Evolutionary conservation across 2,329 filamentous ascomycete genomes (phyloP).

Genomic region (Pestalotiopsis sp.): DNA sequence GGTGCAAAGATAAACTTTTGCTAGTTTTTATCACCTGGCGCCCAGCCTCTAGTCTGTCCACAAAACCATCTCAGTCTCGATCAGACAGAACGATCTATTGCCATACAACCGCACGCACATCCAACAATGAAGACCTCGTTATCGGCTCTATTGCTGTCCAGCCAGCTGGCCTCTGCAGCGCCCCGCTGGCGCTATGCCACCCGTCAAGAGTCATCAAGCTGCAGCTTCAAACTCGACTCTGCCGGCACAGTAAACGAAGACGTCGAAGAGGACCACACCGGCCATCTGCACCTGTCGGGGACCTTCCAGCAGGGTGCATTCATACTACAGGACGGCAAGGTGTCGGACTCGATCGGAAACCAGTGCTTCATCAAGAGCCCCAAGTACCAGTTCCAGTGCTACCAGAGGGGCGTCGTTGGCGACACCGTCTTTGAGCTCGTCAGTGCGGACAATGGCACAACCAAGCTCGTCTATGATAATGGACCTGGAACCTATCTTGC

Average conservation of each 20-base stretch:
- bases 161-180: neutral
- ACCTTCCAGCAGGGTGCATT: slow-evolving; percentile 31
- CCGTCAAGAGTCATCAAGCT: slow-evolving; percentile 15
- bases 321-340: slow-evolving; percentile 27
- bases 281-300: slow-evolving; percentile 27
- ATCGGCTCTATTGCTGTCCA: slow-evolving; percentile 1
- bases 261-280: slow-evolving; percentile 28
- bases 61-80: too few relatives aligned
- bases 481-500: slow-evolving; percentile 27
- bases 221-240: slow-evolving; percentile 31
- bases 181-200: neutral
- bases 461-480: slow-evolving; percentile 28
- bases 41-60: too few relatives aligned
- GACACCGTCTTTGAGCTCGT: slow-evolving; percentile 27
- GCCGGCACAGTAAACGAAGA: slow-evolving; percentile 26
- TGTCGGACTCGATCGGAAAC: slow-evolving; percentile 27
- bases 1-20: too few relatives aligned
- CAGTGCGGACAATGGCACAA: slow-evolving; percentile 18
- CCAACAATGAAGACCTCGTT: slow-evolving; percentile 2
- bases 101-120: neutral
- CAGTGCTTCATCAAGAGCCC: slow-evolving; percentile 31
- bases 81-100: too few relatives aligned
- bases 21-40: too few relatives aligned
- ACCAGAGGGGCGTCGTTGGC: slow-evolving; percentile 23
- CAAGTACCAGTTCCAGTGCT: slow-evolving; percentile 29